Percentiles rank a stretch among this genome's conserved stretches.
Conservation (phyloP, 2,329 filamentous ascomycete genomes). For the Lasiodiplodia sp. region DNA sequence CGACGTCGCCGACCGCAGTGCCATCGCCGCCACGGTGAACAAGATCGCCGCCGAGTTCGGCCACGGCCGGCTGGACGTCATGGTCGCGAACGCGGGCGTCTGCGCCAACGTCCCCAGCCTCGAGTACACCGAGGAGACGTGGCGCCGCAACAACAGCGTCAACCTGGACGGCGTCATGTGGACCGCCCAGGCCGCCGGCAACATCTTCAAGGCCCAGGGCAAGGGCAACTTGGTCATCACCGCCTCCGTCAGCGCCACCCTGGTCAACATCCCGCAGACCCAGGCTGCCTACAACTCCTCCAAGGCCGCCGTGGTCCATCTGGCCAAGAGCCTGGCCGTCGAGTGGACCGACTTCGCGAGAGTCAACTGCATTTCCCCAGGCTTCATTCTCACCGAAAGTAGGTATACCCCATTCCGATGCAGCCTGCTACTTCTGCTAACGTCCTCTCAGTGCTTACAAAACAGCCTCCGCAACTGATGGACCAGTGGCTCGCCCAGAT, state of each 20-base stretch:
- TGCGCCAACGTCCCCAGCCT: slow-evolving; percentile 15
- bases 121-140: slow-evolving; percentile 21
- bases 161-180: slow-evolving; percentile 47
- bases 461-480: slow-evolving; percentile 18
- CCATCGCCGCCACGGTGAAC: slow-evolving; percentile 30
- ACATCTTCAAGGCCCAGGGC: slow-evolving; percentile 47
- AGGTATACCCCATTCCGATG: neutral
- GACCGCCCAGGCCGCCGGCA: slow-evolving; percentile 48
- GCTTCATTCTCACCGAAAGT: slow-evolving; percentile 28
- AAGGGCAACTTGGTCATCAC: slow-evolving; percentile 48
- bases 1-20: slow-evolving; percentile 31
- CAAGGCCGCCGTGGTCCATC: slow-evolving; percentile 37
- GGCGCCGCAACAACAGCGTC: slow-evolving; percentile 11
- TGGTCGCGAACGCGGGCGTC: slow-evolving; percentile 31
- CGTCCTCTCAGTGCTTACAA: neutral
- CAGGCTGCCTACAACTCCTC: slow-evolving; percentile 41
- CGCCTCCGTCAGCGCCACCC: slow-evolving; percentile 45
- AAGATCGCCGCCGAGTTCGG: slow-evolving; percentile 16
- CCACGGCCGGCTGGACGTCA: slow-evolving; percentile 30
- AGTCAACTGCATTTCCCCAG: slow-evolving; percentile 25
- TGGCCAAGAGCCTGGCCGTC: slow-evolving; percentile 34
- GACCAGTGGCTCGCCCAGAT: slow-evolving; percentile 26
- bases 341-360: slow-evolving; percentile 37
- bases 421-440: neutral
- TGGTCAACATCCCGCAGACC: slow-evolving; percentile 51